Percentiles rank a stretch among this genome's conserved stretches.
Evolutionary conservation across 108 stramenopile species (phyloP).

Genomic region (Seminavis robusta): DNA sequence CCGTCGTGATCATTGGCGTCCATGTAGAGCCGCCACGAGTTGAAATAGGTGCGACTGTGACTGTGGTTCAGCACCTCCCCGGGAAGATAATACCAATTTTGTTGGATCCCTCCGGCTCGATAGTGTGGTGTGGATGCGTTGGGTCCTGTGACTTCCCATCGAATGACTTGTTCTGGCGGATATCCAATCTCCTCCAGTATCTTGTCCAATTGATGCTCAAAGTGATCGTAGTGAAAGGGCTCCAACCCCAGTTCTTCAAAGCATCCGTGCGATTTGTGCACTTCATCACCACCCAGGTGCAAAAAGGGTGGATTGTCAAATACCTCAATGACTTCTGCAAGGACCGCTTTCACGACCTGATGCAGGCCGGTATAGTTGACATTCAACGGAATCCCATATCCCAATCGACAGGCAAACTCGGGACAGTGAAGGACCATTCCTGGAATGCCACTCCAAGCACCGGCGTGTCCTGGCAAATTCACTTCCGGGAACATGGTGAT

Average conservation of each 20-base stretch:
- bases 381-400: conserved; percentile 28
- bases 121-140: background rate
- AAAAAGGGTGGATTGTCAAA: conserved; percentile 32
- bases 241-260: conserved; percentile 20
- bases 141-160: conserved; percentile 13
- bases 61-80: conserved; percentile 9
- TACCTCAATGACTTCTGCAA: conserved; percentile 27
- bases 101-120: conserved; percentile 16
- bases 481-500: conserved; percentile 24
- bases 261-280: conserved; percentile 20
- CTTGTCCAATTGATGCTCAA: conserved; percentile 9
- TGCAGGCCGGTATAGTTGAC: conserved; percentile 10
- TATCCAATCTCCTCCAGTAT: conserved; percentile 16
- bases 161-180: conserved; percentile 12
- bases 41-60: too few relatives aligned
- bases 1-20: conserved; percentile 12
- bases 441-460: conserved; percentile 29
- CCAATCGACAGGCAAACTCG: conserved; percentile 13
- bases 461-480: conserved; percentile 27
- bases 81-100: conserved; percentile 13
- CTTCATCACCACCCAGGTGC: conserved; percentile 34
- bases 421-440: conserved; percentile 26
- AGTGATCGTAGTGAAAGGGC: conserved; percentile 11
- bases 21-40: conserved; percentile 13
- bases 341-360: conserved; percentile 19